These are phyloP conservation scores for Aspergillus diversus DNA, from an alignment of 495 filamentous ascomycete genomes.

Conservation along the genomic window DNA sequence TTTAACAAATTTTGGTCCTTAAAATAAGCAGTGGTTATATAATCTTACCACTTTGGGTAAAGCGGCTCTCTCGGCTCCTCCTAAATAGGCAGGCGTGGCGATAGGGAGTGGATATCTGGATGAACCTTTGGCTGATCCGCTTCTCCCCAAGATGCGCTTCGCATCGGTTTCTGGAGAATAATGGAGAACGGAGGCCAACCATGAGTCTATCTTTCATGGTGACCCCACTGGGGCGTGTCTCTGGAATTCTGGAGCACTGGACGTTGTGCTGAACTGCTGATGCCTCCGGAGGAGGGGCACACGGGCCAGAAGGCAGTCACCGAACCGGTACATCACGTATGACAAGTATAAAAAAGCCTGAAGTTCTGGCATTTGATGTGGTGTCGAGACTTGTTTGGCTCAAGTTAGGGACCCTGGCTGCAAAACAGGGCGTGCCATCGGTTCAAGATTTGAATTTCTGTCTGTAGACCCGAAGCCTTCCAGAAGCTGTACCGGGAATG, in stretches of 20 bases:
- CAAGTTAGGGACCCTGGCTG: too few relatives aligned
- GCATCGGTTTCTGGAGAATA: not conserved
- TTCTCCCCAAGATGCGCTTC: not conserved
- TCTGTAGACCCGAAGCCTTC: not conserved
- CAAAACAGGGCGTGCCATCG: too few relatives aligned
- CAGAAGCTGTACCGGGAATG: not conserved
- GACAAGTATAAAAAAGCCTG: not conserved
- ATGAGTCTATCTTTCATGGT: not conserved
- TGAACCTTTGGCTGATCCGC: not conserved
- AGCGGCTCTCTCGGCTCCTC: not conserved
- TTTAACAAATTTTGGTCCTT: not conserved
- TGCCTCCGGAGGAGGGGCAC: not conserved
- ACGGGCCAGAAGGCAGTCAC: not conserved
- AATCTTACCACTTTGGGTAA: not conserved
- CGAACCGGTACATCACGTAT: not conserved
- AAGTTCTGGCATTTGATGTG: not conserved
- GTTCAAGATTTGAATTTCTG: not conserved
- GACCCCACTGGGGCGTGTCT: not conserved
- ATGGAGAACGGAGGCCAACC: not conserved
- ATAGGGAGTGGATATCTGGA: not conserved
- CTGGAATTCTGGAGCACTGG: not conserved
- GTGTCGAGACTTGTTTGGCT: too few relatives aligned
- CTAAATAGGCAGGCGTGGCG: not conserved
- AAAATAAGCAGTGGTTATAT: constrained; percentile 2
- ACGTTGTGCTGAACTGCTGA: not conserved